Base-by-base conservation (phyloP, 2,329 filamentous ascomycete genomes). In the Harringtonia aguacate region DNA sequence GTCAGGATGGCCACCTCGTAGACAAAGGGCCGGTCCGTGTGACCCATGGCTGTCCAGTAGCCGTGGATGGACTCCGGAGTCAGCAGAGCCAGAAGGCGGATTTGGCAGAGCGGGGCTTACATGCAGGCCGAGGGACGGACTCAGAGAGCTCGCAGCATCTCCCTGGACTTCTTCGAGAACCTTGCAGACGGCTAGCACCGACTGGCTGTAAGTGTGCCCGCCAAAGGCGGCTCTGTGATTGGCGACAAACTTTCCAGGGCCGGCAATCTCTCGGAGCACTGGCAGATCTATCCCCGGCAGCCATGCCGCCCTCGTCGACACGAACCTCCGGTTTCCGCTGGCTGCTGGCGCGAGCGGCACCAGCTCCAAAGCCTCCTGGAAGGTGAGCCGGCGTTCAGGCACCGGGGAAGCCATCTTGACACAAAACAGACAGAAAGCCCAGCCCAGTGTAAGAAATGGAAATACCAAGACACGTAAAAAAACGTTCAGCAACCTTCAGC, bases 11-110 rank as follows among this genome's bases (percentile, higher is more conserved):
- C 61, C 3, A 75, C 68, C 21, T 66, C 62, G 54, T 74, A 75
- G 41, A 78, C 56, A 51, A 73, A 76, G 2, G 75, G 73, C 3
- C 72, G 65, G 47, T 75, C 68, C 2, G 54, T 46, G 5, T 61
- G 55, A 6, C 70, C 74, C 0, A 62, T 59, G 20, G 68, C 63
- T 3, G 70, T 70, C 53, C 77, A 79, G 52, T 67, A 72, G 9
- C 72, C 74, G 51, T 76, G 70, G 20, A 78, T 71, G 9, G 72
- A 69, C 73, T 77, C 30, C 4, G 3, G 24, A 27, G 24, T 10
- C 24, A 27, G 24, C 24, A 9, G 21, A 21, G 8, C 10, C 7
- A 24, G 17, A 12, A 15, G 17, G 17, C 10, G 5, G 17, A 3
- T 10, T 15, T 4, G n/a, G 1, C 2, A 17, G 18, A 22, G 21